These are phyloP conservation scores for Coemansia biformis DNA, from an alignment of 192 early-diverging fungal species.

Conservation along the genomic window DNA sequence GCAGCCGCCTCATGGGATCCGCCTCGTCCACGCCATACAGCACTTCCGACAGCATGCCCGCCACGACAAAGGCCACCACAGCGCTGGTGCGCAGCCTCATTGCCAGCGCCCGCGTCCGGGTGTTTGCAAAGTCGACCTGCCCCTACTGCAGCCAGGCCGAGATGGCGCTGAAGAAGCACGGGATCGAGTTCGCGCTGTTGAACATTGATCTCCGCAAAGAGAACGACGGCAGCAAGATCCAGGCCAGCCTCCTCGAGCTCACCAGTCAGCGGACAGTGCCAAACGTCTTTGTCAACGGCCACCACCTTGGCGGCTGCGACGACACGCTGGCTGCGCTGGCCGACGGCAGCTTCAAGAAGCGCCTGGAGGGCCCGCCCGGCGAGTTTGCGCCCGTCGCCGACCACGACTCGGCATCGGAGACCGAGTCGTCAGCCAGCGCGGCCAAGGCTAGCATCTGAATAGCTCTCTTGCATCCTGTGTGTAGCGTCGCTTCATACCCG, in stretches of 20 bases:
- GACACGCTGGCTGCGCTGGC: conserved; percentile 50
- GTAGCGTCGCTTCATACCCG: conserved; percentile 5
- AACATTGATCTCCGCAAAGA: conserved; percentile 55
- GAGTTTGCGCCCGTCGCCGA: neutral
- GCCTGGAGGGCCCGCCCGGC: conserved; percentile 32
- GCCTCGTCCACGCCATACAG: conserved; percentile 3
- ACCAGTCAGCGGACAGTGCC: conserved; percentile 71
- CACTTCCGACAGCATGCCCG: conserved; percentile 15
- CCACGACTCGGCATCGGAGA: too few species aligned
- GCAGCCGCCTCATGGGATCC: too few species aligned
- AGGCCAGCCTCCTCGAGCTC: conserved; percentile 52
- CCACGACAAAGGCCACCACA: conserved; percentile 24
- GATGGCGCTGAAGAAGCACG: conserved; percentile 32
- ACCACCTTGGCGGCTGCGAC: conserved; percentile 63
- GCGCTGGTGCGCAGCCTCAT: conserved; percentile 33
- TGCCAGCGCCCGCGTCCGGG: conserved; percentile 40
- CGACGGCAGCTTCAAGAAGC: conserved; percentile 47
- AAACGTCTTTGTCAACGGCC: conserved; percentile 64
- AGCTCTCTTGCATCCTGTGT: neutral
- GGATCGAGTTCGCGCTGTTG: conserved; percentile 42
- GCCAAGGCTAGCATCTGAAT: neutral
- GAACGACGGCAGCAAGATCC: conserved; percentile 56
- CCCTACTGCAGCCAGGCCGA: conserved; percentile 62
- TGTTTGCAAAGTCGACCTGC: conserved; percentile 77
- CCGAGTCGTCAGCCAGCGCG: too few species aligned